Conservation (phyloP, 106 monocot genomes). For the Allium fistulosum region DNA sequence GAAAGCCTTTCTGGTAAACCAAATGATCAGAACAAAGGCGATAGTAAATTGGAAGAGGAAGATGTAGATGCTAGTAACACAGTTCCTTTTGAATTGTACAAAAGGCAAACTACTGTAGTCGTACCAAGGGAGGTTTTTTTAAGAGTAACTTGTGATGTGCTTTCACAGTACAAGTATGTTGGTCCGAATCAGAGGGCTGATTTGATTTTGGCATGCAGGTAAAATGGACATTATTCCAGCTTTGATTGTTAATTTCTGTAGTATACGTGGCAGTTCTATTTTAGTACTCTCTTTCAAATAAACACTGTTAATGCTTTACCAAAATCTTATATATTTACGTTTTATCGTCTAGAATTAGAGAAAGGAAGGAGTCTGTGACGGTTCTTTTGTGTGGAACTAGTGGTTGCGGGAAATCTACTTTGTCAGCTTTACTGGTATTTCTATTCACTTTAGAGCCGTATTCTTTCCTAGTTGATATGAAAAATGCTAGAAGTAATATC, state of each 20-base stretch:
- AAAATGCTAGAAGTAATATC: too few species aligned
- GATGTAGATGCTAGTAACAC: slow-evolving; percentile 16
- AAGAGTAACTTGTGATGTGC: slow-evolving; percentile 48
- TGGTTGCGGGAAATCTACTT: slow-evolving; percentile 92
- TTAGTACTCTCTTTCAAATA: not conserved
- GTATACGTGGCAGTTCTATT: not conserved
- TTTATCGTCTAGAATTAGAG: slow-evolving; percentile 54
- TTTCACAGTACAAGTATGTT: slow-evolving; percentile 61
- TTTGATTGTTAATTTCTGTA: not conserved
- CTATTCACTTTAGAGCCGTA: too few species aligned
- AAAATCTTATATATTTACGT: not conserved
- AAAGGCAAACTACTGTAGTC: slow-evolving; percentile 40
- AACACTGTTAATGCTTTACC: not conserved
- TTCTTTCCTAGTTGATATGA: too few species aligned
- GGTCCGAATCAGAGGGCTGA: slow-evolving; percentile 67
- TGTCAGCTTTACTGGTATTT: slow-evolving; percentile 81
- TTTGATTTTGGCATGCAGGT: slow-evolving; percentile 63
- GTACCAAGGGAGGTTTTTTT: slow-evolving; percentile 41
- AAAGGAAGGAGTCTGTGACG: slow-evolving; percentile 81
- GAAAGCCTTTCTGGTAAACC: not conserved
- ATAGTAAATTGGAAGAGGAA: slow-evolving; percentile 9
- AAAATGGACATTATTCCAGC: not conserved
- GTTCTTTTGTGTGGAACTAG: slow-evolving; percentile 86
- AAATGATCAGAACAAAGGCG: not conserved
- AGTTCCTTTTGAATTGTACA: slow-evolving; percentile 57